phyloP scores from a whole-genome alignment of 73 alveolate genomes.

The Tetrahymena thermophila region DNA sequence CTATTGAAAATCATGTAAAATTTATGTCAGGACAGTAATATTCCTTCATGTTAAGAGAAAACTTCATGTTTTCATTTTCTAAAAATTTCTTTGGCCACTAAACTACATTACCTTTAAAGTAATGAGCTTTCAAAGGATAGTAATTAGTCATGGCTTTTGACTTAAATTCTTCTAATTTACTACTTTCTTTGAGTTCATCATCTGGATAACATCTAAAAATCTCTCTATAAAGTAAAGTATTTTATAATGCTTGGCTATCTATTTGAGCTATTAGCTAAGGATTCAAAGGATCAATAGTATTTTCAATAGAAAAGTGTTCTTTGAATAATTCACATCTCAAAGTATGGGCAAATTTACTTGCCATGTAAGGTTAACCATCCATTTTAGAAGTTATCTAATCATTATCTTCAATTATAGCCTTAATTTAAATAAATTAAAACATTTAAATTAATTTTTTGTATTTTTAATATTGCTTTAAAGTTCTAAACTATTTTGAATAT shows the following conservation, averaged over 20 bases:
- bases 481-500: too few relatives aligned
- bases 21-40: background rate
- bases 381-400: background rate
- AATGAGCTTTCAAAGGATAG: background rate
- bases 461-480: too few relatives aligned
- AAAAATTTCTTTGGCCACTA: background rate
- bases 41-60: background rate
- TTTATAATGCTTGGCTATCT: conserved; percentile 52
- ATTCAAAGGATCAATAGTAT: conserved; percentile 61
- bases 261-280: conserved; percentile 50
- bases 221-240: conserved; percentile 63
- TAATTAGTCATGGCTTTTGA: background rate
- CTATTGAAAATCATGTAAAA: background rate
- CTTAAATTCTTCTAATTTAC: background rate
- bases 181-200: conserved; percentile 26
- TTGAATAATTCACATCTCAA: conserved; percentile 53
- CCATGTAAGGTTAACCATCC: conserved; percentile 26
- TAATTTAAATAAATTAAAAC: too few relatives aligned
- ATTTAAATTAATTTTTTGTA: too few relatives aligned
- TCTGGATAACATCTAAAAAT: conserved; percentile 84
- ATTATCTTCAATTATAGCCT: conserved; percentile 37
- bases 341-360: conserved; percentile 31
- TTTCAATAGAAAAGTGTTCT: conserved; percentile 72
- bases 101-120: background rate
- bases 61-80: background rate